Percentiles rank a stretch among this genome's conserved stretches.
phyloP scores from a whole-genome alignment of 805 yeast genomes.

The Kregervanrija delftensis region DNA sequence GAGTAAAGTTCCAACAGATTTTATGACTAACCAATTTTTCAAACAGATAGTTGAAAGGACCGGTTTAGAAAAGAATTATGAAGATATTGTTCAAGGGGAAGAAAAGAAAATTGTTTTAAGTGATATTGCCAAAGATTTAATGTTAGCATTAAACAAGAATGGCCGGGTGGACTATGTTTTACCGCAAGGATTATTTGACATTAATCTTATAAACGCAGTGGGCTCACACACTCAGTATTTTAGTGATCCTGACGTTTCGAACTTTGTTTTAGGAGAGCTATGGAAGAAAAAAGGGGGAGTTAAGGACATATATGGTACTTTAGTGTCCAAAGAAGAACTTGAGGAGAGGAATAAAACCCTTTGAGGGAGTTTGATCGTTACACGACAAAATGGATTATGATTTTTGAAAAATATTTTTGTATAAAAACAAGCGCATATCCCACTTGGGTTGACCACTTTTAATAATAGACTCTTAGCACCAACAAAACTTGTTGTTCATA shows the following conservation, averaged over 20 bases:
- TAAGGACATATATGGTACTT: no score
- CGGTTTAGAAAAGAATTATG: constrained; percentile 12
- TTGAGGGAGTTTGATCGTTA: not conserved
- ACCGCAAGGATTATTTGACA: constrained; percentile 72
- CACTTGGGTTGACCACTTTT: no score
- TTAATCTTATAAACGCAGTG: constrained; percentile 71
- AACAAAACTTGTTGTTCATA: no score
- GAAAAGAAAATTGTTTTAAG: constrained; percentile 13
- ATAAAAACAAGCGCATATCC: no score
- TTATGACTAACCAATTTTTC: constrained; percentile 23
- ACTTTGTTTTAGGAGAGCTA: constrained; percentile 63
- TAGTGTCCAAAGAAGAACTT: not conserved
- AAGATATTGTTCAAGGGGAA: constrained; percentile 1
- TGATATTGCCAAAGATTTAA: constrained; percentile 24
- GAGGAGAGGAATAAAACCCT: not conserved
- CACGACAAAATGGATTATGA: no score
- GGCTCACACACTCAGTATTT: constrained; percentile 87
- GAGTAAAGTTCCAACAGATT: constrained; percentile 13
- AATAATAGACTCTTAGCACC: no score
- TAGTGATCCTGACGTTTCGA: constrained; percentile 79
- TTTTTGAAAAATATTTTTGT: no score
- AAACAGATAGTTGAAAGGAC: constrained; percentile 14
- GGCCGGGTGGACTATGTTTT: constrained; percentile 81
- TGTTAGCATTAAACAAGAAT: constrained; percentile 50
- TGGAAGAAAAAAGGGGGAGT: constrained; percentile 12